Percentiles rank a stretch among this genome's conserved stretches.
These are phyloP conservation scores for Exutisphaerella laricina DNA, from an alignment of 2,329 filamentous ascomycete species.

Conservation along the genomic window DNA sequence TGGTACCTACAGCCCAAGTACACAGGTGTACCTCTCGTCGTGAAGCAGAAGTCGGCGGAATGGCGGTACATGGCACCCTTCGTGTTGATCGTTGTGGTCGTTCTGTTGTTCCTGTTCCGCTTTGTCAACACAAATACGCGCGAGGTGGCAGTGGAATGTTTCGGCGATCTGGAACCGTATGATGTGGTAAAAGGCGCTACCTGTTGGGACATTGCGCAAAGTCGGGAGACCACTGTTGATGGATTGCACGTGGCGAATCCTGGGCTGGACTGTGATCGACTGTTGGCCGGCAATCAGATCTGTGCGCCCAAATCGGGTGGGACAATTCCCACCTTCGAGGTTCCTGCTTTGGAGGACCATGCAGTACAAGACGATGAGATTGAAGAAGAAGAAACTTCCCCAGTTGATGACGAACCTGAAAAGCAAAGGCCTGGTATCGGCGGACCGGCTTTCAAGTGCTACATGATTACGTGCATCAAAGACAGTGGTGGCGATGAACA, in stretches of 20 bases:
- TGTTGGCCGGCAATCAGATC: constrained; percentile 9
- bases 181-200: constrained; percentile 13
- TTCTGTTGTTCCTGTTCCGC: constrained; percentile 11
- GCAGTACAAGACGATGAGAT: too few relatives aligned
- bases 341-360: too few relatives aligned
- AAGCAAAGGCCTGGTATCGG: not conserved
- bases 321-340: too few relatives aligned
- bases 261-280: constrained; percentile 11
- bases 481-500: constrained; percentile 1
- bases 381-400: not conserved
- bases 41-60: constrained; percentile 3
- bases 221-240: constrained; percentile 10
- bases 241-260: constrained; percentile 10
- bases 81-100: constrained; percentile 11
- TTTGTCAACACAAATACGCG: constrained; percentile 7
- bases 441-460: not conserved
- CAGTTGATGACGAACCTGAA: not conserved
- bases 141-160: constrained; percentile 2
- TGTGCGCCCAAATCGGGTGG: constrained; percentile 8
- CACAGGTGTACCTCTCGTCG: not conserved
- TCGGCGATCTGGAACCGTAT: constrained; percentile 12
- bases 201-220: constrained; percentile 15
- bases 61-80: constrained; percentile 15
- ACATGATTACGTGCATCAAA: not conserved
- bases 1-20: not conserved